A percentile compares a stretch with the other conserved stretches of the same genome.
These are phyloP conservation scores for Cladosporium sp. DNA, from an alignment of 2,329 filamentous ascomycete genomes.

Conservation along the genomic window DNA sequence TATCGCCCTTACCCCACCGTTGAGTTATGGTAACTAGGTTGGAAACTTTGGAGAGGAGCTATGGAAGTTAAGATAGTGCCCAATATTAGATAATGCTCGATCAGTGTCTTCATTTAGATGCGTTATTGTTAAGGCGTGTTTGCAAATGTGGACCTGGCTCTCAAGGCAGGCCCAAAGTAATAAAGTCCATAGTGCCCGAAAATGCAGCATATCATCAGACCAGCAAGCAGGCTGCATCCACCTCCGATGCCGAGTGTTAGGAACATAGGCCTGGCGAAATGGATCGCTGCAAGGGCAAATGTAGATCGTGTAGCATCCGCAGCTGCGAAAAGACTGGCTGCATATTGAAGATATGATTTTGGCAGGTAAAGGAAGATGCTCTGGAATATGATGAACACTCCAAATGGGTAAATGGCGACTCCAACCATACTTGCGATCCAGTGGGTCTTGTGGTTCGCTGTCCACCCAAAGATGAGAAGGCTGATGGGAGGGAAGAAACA, in stretches of 20 bases:
- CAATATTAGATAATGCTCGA: too few species aligned
- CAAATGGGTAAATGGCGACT: constrained; percentile 36
- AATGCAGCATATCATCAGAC: constrained; percentile 7
- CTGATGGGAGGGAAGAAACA: constrained; percentile 26
- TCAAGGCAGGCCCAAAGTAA: neutral
- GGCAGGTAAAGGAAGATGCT: constrained; percentile 40
- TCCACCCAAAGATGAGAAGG: constrained; percentile 33
- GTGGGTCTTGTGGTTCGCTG: constrained; percentile 25
- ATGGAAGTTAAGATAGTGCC: too few species aligned
- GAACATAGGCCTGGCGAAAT: constrained; percentile 55
- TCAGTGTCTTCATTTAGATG: too few species aligned
- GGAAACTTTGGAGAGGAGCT: too few species aligned
- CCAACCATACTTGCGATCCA: constrained; percentile 40
- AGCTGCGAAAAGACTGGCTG: constrained; percentile 56
- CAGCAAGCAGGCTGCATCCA: constrained; percentile 13
- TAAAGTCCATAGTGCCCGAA: constrained; percentile 4
- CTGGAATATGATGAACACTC: constrained; percentile 41
- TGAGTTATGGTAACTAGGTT: too few species aligned
- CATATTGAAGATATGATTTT: constrained; percentile 40
- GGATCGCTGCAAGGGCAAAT: constrained; percentile 56
- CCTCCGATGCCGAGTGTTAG: constrained; percentile 10
- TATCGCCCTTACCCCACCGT: too few species aligned
- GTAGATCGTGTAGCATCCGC: constrained; percentile 58
- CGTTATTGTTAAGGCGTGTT: too few species aligned
- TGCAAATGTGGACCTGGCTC: neutral